Base-by-base conservation (phyloP, 345 rosid genomes). In the Eucalyptus virginea region DNA sequence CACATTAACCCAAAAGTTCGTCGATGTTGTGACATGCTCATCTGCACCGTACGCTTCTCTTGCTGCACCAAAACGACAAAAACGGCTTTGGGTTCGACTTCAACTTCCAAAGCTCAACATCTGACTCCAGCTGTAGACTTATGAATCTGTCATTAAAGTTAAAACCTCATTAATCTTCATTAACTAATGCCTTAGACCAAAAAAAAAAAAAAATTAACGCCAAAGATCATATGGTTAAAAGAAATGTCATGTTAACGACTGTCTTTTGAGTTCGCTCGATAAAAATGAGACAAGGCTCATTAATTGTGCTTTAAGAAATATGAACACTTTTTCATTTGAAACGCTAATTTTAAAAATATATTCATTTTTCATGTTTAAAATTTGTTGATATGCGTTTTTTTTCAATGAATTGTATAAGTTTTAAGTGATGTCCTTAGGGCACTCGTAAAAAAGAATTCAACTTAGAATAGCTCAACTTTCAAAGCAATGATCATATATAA, bases 271-370 rank as follows among this genome's bases (percentile, higher is more conserved):
- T 6, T 26, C 0, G 4, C 17, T 28, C 0, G 4, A 30, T 28
- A 3, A 60, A 26, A 12, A 28, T 28, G 1, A 28, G 69, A 60
- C 16, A 60, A 60, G 69, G 4, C 14, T 28, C 15, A 3, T 13
- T 6, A 60, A 28, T 60, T 26, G 17, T 28, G 32, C 69, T 28
- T 60, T 6, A 30, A 30, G 32, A 60, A 26, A 28, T 13, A 28
- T 2, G 0, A 12, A 28, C 69, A 28, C 2, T 6, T 60, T 26
- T 23, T 11, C 16, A 12, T 28, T 28, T 1, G 16, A 28, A 60
- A 14, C 1, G 8, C 2, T 60, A 2, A 28, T 60, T 60, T 60
- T 60, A 11, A 11, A 60, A 12, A 60, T 60, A 13, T 28, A 3
- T 28, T 26, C 32, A 11, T 28, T 28, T 60, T 60, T 11, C 15